Conservation (phyloP, 139 green algal species). For the Dunaliella sp. region DNA sequence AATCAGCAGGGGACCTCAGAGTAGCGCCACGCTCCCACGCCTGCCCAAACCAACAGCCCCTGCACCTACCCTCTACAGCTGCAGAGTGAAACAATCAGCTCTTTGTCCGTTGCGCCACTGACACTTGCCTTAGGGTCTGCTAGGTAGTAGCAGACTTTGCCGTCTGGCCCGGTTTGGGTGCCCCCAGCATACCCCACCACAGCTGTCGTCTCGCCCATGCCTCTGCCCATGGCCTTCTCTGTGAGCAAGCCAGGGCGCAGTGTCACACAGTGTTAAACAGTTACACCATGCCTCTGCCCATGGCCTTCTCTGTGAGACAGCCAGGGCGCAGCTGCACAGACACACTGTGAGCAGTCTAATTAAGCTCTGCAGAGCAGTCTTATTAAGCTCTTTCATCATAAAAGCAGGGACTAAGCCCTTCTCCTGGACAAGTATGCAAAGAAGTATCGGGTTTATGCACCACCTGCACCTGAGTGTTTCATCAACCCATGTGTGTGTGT, state of each 20-base stretch:
- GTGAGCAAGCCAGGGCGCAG: not conserved
- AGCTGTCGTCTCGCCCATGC: slow-evolving; percentile 35
- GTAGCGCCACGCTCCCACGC: too few species aligned
- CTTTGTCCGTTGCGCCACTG: too few species aligned
- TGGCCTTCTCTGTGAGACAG: not conserved
- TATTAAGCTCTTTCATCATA: not conserved
- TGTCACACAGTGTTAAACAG: not conserved
- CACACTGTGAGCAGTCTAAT: too few species aligned
- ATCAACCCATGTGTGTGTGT: too few species aligned
- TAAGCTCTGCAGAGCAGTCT: too few species aligned
- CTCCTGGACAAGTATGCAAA: not conserved
- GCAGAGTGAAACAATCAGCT: too few species aligned
- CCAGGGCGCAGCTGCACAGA: too few species aligned
- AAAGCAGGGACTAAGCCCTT: not conserved
- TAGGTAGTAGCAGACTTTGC: slow-evolving; percentile 79
- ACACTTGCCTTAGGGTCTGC: slow-evolving; percentile 26
- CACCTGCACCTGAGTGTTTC: not conserved
- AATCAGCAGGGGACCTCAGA: too few species aligned
- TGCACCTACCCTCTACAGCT: too few species aligned
- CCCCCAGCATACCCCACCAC: slow-evolving; percentile 69
- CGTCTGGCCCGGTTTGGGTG: slow-evolving; percentile 17
- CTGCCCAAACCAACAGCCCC: too few species aligned
- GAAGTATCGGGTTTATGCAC: not conserved
- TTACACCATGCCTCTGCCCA: not conserved
- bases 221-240: slow-evolving; percentile 47